Conservation (phyloP, 2,329 filamentous ascomycete species). For the Neopestalotiopsis sp. region DNA sequence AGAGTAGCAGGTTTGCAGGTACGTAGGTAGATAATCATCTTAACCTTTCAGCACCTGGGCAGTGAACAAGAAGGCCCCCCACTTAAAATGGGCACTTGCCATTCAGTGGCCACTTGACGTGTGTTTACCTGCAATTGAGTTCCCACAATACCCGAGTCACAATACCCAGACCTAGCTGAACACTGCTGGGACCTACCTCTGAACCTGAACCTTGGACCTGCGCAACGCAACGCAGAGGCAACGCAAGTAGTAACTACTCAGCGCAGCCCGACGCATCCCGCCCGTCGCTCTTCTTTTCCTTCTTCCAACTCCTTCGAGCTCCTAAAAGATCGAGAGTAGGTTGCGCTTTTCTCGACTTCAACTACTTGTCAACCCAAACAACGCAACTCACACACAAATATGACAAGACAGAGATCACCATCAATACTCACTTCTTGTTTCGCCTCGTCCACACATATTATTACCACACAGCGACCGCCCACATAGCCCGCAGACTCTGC, state of each 20-base stretch:
- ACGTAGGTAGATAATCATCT: neutral
- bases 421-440: constrained; percentile 17
- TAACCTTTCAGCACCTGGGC: too few species aligned
- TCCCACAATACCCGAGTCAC: too few species aligned
- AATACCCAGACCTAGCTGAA: too few species aligned
- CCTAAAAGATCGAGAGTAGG: neutral
- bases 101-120: neutral
- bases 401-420: constrained; percentile 25
- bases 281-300: neutral
- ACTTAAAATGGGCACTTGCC: neutral
- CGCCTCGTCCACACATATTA: constrained; percentile 17
- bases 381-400: constrained; percentile 32
- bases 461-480: constrained; percentile 23
- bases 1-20: too few species aligned
- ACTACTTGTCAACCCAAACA: constrained; percentile 16
- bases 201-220: too few species aligned
- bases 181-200: too few species aligned
- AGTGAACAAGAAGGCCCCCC: neutral
- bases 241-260: too few species aligned
- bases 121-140: too few species aligned
- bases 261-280: neutral
- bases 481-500: constrained; percentile 18
- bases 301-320: neutral
- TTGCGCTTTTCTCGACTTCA: constrained; percentile 3
- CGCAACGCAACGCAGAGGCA: too few species aligned